These are phyloP conservation scores for Davidsoniella neocaledoniae DNA, from an alignment of 2,329 filamentous ascomycete species.

Conservation along the genomic window DNA sequence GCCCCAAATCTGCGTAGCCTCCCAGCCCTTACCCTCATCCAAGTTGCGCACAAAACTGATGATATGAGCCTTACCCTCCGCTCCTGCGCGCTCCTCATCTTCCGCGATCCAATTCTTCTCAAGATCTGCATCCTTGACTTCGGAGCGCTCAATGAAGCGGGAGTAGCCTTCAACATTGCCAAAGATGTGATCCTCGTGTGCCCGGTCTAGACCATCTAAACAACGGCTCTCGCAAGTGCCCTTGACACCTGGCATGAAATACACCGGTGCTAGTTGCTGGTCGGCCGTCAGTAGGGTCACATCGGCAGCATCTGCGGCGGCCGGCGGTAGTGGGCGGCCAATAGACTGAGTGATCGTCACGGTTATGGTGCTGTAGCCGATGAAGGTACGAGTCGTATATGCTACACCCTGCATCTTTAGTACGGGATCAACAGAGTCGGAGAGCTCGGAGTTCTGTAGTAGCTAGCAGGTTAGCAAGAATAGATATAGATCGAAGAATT, in stretches of 20 bases:
- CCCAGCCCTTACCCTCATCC: slow-evolving; percentile 32
- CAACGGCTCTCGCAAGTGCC: slow-evolving; percentile 42
- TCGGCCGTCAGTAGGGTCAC: slow-evolving; percentile 52
- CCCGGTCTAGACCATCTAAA: slow-evolving; percentile 35
- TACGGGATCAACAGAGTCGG: slow-evolving; percentile 49
- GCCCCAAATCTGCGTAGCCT: slow-evolving; percentile 41
- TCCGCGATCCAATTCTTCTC: slow-evolving; percentile 43
- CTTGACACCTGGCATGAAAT: slow-evolving; percentile 34
- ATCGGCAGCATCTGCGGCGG: slow-evolving; percentile 24
- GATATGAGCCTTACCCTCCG: slow-evolving; percentile 45
- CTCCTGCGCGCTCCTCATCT: slow-evolving; percentile 30
- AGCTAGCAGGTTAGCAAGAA: slow-evolving; percentile 4
- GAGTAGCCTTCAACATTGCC: slow-evolving; percentile 49
- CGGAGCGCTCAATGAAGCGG: slow-evolving; percentile 29
- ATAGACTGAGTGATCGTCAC: slow-evolving; percentile 42
- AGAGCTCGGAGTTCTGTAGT: slow-evolving; percentile 55
- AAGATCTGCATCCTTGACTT: slow-evolving; percentile 38
- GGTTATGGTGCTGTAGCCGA: slow-evolving; percentile 51
- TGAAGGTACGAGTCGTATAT: slow-evolving; percentile 56
- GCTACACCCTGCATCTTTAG: slow-evolving; percentile 56
- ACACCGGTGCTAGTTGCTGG: slow-evolving; percentile 47
- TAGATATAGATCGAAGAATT: background rate
- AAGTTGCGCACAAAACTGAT: slow-evolving; percentile 43
- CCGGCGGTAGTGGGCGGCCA: slow-evolving; percentile 21
- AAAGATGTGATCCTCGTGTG: slow-evolving; percentile 66